Conservation (phyloP, 805 yeast species). For the Spencermartinsiella europaea region DNA sequence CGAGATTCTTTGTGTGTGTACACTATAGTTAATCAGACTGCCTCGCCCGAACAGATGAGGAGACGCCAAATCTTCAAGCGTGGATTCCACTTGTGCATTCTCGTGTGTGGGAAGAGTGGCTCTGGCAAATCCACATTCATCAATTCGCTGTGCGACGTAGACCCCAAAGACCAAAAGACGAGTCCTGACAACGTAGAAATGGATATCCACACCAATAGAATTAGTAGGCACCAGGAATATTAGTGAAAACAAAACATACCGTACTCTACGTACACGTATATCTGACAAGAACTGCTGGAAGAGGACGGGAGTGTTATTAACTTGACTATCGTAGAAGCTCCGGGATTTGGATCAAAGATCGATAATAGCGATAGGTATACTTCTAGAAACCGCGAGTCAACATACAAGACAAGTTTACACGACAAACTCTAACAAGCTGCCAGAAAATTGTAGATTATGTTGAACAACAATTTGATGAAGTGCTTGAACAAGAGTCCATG, state of each 20-base stretch:
- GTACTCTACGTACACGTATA: not conserved
- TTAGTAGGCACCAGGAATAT: slow-evolving; percentile 10
- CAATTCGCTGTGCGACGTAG: slow-evolving; percentile 53
- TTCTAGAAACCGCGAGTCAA: no score
- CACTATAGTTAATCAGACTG: slow-evolving; percentile 1
- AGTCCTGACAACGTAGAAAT: slow-evolving; percentile 17
- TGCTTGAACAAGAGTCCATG: slow-evolving; percentile 80
- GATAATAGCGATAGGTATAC: slow-evolving; percentile 48
- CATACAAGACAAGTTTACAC: no score
- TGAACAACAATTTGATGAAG: slow-evolving; percentile 60
- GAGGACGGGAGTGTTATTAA: slow-evolving; percentile 47
- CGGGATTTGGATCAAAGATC: slow-evolving; percentile 73
- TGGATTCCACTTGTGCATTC: slow-evolving; percentile 38
- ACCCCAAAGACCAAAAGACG: slow-evolving; percentile 9
- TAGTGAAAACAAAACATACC: not conserved
- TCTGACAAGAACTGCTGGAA: slow-evolving; percentile 44
- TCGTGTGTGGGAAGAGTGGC: slow-evolving; percentile 72
- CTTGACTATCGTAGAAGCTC: slow-evolving; percentile 61
- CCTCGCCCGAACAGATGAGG: slow-evolving; percentile 36
- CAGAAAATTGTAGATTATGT: slow-evolving; percentile 49
- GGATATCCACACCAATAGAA: slow-evolving; percentile 16
- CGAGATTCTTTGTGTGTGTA: no score
- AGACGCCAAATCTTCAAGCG: slow-evolving; percentile 60
- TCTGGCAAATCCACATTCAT: slow-evolving; percentile 72
- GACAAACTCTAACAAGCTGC: slow-evolving; percentile 23